phyloP scores from a whole-genome alignment of 2,329 filamentous ascomycete species.

The Alternaria arborescens region DNA sequence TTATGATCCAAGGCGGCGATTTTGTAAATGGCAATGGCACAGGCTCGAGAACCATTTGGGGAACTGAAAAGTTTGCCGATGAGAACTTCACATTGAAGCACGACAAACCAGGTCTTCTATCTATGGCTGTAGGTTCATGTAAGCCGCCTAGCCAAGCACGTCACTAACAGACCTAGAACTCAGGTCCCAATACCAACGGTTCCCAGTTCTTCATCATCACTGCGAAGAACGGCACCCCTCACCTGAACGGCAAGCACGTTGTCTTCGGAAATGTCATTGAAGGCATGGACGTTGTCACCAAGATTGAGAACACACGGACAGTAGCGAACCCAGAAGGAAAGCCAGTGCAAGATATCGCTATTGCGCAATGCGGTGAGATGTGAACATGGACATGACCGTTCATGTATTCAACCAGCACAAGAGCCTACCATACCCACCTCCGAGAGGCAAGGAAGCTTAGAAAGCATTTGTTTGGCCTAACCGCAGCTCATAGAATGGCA shows the following conservation, averaged over 20 bases:
- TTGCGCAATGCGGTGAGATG: conserved; percentile 94
- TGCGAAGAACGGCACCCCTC: conserved; percentile 73
- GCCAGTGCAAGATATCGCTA: conserved; percentile 83
- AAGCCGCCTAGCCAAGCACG: background rate
- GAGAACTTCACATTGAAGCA: conserved; percentile 89
- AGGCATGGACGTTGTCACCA: conserved; percentile 88
- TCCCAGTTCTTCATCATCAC: conserved; percentile 98
- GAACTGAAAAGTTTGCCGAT: conserved; percentile 82
- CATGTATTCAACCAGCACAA: background rate
- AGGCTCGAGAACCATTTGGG: conserved; percentile 88
- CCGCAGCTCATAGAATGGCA: background rate
- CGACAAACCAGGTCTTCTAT: conserved; percentile 79
- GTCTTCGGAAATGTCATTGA: conserved; percentile 92
- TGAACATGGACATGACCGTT: conserved; percentile 50
- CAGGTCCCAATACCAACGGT: conserved; percentile 90
- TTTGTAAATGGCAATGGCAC: conserved; percentile 94
- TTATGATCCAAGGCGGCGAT: conserved; percentile 98
- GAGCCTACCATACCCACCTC: background rate
- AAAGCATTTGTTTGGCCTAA: background rate
- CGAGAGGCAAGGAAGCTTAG: background rate
- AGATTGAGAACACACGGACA: conserved; percentile 89
- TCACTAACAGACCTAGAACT: conserved; percentile 68
- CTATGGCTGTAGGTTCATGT: conserved; percentile 71
- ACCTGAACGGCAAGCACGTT: conserved; percentile 91
- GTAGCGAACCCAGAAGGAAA: conserved; percentile 71